Conservation (phyloP, 768 basidiomycete species). For the Rhodosporidiobolus odoratus region DNA sequence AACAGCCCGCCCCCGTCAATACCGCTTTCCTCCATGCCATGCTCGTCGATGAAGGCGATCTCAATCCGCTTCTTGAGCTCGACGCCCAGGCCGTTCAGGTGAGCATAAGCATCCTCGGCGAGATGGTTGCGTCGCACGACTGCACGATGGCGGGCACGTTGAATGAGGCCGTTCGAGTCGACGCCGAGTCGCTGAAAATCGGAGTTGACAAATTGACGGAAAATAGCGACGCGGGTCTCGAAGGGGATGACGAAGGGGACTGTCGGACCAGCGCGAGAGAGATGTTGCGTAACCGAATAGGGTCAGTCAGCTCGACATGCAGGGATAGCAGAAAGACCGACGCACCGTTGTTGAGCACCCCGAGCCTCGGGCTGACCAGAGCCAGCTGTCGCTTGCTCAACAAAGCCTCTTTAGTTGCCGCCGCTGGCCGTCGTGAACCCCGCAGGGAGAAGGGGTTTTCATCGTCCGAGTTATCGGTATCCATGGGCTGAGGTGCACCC, state of each 20-base stretch:
- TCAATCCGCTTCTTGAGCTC: conserved; percentile 75
- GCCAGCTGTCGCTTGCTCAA: conserved; percentile 66
- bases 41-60: conserved; percentile 84
- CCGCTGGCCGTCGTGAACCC: conserved; percentile 33
- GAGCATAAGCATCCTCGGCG: conserved; percentile 85
- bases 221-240: conserved; percentile 79
- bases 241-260: conserved; percentile 92
- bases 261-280: neutral
- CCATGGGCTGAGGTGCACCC: conserved; percentile 23
- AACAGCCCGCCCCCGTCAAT: conserved; percentile 97
- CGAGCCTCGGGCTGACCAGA: conserved; percentile 74
- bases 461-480: conserved; percentile 32
- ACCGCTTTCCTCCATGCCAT: conserved; percentile 56
- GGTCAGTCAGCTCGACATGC: too few relatives aligned
- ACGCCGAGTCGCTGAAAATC: conserved; percentile 51
- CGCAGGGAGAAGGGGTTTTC: conserved; percentile 13
- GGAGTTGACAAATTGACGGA: conserved; percentile 70
- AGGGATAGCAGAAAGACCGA: neutral
- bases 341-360: conserved; percentile 74
- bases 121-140: conserved; percentile 66
- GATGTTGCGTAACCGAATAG: too few relatives aligned
- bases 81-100: conserved; percentile 59
- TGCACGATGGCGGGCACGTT: conserved; percentile 49
- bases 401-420: conserved; percentile 8
- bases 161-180: conserved; percentile 26